Conservation (phyloP, 2,329 filamentous ascomycete species). For the Fusarium mundagurra region DNA sequence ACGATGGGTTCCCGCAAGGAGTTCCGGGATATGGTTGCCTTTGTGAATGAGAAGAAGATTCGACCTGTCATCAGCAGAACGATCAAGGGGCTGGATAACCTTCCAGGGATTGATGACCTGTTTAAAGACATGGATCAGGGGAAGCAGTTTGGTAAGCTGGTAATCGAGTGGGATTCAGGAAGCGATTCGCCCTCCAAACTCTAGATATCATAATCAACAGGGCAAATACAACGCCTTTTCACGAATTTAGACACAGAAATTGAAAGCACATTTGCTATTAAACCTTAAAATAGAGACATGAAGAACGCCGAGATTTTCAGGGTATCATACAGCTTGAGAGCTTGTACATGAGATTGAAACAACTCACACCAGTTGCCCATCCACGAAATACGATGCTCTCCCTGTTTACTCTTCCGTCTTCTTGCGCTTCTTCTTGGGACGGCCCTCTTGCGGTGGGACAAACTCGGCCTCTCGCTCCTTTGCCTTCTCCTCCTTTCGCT, state of each 20-base stretch:
- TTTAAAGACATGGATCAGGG: constrained; percentile 91
- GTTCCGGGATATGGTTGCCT: constrained; percentile 89
- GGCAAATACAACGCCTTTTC: background rate
- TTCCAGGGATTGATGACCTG: constrained; percentile 81
- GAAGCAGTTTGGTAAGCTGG: constrained; percentile 91
- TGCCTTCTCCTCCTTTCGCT: constrained; percentile 88
- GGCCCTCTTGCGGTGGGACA: constrained; percentile 83
- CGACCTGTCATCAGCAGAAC: constrained; percentile 80
- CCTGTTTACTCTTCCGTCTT: constrained; percentile 53
- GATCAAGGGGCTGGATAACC: constrained; percentile 76
- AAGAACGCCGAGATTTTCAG: constrained; percentile 42
- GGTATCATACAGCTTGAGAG: constrained; percentile 45
- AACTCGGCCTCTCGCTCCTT: constrained; percentile 88
- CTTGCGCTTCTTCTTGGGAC: constrained; percentile 72
- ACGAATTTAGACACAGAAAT: background rate
- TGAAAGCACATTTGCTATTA: constrained; percentile 19
- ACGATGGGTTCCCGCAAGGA: constrained; percentile 94
- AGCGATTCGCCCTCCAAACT: constrained; percentile 52
- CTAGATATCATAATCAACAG: constrained; percentile 38
- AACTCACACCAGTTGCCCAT: constrained; percentile 36
- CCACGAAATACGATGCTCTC: constrained; percentile 22
- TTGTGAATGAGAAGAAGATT: constrained; percentile 78
- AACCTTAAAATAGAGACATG: constrained; percentile 27
- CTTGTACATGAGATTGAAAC: constrained; percentile 18
- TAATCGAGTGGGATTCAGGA: constrained; percentile 72